Percentiles rank a stretch among this genome's conserved stretches.
Evolutionary conservation across 148 eudicot genomes (phyloP).

Genomic region (Vaccinium myrtillus): DNA sequence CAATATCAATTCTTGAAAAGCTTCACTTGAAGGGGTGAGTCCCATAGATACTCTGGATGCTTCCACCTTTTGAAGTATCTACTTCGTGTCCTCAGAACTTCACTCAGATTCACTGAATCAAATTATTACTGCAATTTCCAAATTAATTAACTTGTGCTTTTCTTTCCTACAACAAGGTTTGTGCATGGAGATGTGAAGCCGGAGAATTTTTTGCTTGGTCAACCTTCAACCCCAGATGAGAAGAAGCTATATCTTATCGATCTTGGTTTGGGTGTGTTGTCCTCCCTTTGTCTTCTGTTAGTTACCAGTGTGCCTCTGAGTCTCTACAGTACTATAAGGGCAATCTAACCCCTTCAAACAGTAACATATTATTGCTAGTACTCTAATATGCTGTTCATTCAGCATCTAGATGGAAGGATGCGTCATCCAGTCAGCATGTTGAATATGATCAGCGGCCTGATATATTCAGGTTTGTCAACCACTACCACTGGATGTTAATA

Average conservation of each 20-base stretch:
- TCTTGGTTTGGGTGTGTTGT: slow-evolving; percentile 63
- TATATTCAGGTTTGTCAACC: slow-evolving; percentile 72
- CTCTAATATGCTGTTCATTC: slow-evolving; percentile 26
- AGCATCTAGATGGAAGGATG: slow-evolving; percentile 89
- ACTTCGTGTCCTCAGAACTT: neutral
- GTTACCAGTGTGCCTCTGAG: neutral
- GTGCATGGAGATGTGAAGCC: slow-evolving; percentile 95
- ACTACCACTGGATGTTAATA: slow-evolving; percentile 10
- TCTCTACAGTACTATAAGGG: neutral
- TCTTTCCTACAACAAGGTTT: slow-evolving; percentile 41
- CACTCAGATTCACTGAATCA: neutral
- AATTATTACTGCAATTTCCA: neutral
- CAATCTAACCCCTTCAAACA: neutral
- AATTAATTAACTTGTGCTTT: neutral
- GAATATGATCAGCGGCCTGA: slow-evolving; percentile 97
- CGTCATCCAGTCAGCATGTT: slow-evolving; percentile 80
- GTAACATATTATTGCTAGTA: neutral
- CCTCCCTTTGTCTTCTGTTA: slow-evolving; percentile 6
- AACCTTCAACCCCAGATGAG: slow-evolving; percentile 73
- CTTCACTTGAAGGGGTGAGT: slow-evolving; percentile 78
- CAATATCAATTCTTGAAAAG: slow-evolving; percentile 81
- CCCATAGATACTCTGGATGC: neutral
- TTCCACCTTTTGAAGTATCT: neutral
- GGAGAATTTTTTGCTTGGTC: slow-evolving; percentile 86
- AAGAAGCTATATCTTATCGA: slow-evolving; percentile 88